Percentiles rank a stretch among this genome's conserved stretches.
Conservation (phyloP, 1,284 basidiomycete species). For the Austroboletus niveus region DNA sequence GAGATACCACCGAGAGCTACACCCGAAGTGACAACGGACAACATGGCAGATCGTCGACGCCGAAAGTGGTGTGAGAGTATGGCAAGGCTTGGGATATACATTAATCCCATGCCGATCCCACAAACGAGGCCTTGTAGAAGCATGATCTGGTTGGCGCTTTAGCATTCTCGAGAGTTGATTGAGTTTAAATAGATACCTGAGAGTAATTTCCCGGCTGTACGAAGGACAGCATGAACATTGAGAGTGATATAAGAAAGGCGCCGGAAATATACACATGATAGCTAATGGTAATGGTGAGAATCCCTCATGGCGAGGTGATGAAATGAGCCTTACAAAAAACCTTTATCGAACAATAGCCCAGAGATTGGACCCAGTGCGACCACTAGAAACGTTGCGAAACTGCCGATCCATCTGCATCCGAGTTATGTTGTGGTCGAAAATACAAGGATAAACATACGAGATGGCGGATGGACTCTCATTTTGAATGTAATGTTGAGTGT, state of each 20-base stretch:
- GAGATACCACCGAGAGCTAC: constrained; percentile 31
- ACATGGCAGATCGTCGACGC: constrained; percentile 26
- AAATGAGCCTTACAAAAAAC: constrained; percentile 29
- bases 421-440: too few relatives aligned
- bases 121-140: constrained; percentile 34
- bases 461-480: constrained; percentile 28
- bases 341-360: constrained; percentile 28
- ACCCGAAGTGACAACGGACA: constrained; percentile 34
- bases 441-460: constrained; percentile 17
- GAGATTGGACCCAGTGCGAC: constrained; percentile 23
- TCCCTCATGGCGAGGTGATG: too few relatives aligned
- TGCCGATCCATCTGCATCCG: constrained; percentile 29
- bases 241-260: constrained; percentile 25
- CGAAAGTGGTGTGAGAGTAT: constrained; percentile 39
- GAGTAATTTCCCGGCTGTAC: constrained; percentile 34
- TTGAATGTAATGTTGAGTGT: constrained; percentile 32
- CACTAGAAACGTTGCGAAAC: constrained; percentile 18
- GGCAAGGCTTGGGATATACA: constrained; percentile 33
- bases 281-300: constrained; percentile 3
- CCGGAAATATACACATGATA: constrained; percentile 20
- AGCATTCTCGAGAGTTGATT: not conserved
- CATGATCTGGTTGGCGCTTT: constrained; percentile 24
- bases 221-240: constrained; percentile 39
- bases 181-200: constrained; percentile 20
- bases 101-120: constrained; percentile 34